phyloP scores from a whole-genome alignment of 805 yeast genomes.

The Cyberlindnera samutprakarnensis region DNA sequence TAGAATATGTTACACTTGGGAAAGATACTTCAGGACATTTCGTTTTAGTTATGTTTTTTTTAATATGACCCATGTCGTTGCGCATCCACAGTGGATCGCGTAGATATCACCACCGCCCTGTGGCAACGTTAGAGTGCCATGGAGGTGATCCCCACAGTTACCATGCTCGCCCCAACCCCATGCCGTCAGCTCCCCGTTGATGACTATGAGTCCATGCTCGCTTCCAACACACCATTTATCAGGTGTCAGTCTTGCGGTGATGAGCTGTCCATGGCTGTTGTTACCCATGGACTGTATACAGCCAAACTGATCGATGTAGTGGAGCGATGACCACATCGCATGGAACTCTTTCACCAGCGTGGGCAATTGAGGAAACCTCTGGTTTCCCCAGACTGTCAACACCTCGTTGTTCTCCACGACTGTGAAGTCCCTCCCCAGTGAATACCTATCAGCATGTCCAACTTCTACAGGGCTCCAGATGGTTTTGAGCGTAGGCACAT shows the following conservation, averaged over 20 bases:
- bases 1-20: slow-evolving; percentile 60
- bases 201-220: slow-evolving; percentile 66
- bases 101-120: too few species aligned
- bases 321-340: slow-evolving; percentile 77
- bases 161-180: slow-evolving; percentile 99
- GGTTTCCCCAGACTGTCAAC: neutral
- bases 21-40: slow-evolving; percentile 70
- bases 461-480: slow-evolving; percentile 12
- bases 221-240: slow-evolving; percentile 53
- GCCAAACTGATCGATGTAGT: slow-evolving; percentile 28
- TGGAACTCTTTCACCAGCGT: neutral
- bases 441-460: slow-evolving; percentile 1
- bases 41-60: neutral
- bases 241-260: slow-evolving; percentile 12
- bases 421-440: slow-evolving; percentile 55
- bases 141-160: slow-evolving; percentile 56
- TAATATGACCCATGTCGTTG: slow-evolving; percentile 54
- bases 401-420: slow-evolving; percentile 12
- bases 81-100: slow-evolving; percentile 66
- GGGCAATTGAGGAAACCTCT: neutral
- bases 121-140: too few species aligned
- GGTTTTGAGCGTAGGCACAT: slow-evolving; percentile 15
- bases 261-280: slow-evolving; percentile 66
- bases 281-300: slow-evolving; percentile 57
- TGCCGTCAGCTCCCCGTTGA: slow-evolving; percentile 34